Evolutionary conservation across 192 early-diverging fungal species (phyloP), one percentile per base, ranked within the genome.

Genomic region (Funneliformis geosporum): DNA sequence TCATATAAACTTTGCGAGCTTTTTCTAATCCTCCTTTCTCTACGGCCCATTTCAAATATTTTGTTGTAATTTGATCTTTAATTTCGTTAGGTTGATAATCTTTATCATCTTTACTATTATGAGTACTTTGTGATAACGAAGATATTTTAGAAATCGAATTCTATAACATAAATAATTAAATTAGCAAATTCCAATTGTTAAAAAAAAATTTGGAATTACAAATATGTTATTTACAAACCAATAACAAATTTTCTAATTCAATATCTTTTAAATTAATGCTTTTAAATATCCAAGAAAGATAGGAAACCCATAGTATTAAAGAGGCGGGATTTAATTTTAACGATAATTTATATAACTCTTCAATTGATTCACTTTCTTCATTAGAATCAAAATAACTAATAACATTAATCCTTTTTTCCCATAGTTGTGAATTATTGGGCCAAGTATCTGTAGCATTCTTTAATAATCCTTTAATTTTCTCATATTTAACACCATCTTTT

Each of bases 231-330:
- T 23, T n/a, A 61, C 27, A 21, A 61, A 75, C 73, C 73, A 60
- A 61, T 38, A 75, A 61, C 16, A 59, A 10, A n/a, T 75, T 75
- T 59, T 75, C 73, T 59, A 75, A n/a, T 23, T 75, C 59, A 5
- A 28, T 8, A 42, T 61, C 59, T 11, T 23, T 11, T 16, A 75
- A 61, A 60, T 60, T 7, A 7, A 38, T 21, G 38, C 39, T n/a
- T 14, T 55, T 75, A 23, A 23, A 75, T 39, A 10, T 59, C 73
- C 73, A 75, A 39, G 23, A 33, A 61, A 75, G 16, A 75, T 75
- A 75, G 5, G 73, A 60, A 42, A 61, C 59, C 73, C 73, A 75
- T 40, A 75, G 40, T 21, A 38, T 14, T 60, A 39, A 40, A 39
- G 73, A 75, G 2, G 23, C 4, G 12, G 73, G 60, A 42, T 75